Percentiles rank a stretch among this genome's conserved stretches.
Conservation (phyloP, 768 basidiomycete species). For the Trametes cingulata region DNA sequence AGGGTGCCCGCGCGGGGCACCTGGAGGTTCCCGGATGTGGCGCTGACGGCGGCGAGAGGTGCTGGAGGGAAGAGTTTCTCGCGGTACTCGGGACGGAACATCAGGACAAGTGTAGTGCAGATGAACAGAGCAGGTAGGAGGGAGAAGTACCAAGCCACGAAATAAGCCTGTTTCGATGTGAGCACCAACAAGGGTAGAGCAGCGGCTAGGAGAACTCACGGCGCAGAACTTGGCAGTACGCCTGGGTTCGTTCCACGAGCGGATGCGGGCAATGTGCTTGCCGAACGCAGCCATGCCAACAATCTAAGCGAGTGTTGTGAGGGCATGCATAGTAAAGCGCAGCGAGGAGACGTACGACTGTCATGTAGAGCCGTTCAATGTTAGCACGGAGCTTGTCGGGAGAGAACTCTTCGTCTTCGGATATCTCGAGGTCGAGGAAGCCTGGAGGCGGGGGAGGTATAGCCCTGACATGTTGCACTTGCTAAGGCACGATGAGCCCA, state of each 20-base stretch:
- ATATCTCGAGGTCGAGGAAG: conserved; percentile 41
- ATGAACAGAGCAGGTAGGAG: conserved; percentile 38
- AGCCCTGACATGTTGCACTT: conserved; percentile 41
- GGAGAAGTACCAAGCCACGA: conserved; percentile 39
- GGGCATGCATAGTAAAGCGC: neutral
- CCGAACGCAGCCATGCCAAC: conserved; percentile 33
- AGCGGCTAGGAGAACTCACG: conserved; percentile 18
- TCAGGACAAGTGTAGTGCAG: conserved; percentile 35
- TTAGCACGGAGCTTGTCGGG: conserved; percentile 44
- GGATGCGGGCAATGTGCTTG: conserved; percentile 40
- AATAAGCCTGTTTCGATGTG: conserved; percentile 30
- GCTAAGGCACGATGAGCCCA: conserved; percentile 23
- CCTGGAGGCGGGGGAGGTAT: conserved; percentile 31
- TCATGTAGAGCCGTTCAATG: conserved; percentile 43
- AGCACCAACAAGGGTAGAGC: neutral
- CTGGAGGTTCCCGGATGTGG: conserved; percentile 35
- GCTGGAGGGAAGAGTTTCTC: conserved; percentile 39
- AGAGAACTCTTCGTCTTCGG: conserved; percentile 42
- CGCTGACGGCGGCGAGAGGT: conserved; percentile 34
- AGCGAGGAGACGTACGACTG: conserved; percentile 31
- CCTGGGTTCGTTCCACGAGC: conserved; percentile 43
- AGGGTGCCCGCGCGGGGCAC: conserved; percentile 36
- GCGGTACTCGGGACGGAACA: conserved; percentile 39
- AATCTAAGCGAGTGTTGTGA: conserved; percentile 21
- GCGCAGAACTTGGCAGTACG: conserved; percentile 33